Evolutionary conservation across 768 basidiomycete genomes (phyloP).

Genomic region (Phlebiopsis gigantea): DNA sequence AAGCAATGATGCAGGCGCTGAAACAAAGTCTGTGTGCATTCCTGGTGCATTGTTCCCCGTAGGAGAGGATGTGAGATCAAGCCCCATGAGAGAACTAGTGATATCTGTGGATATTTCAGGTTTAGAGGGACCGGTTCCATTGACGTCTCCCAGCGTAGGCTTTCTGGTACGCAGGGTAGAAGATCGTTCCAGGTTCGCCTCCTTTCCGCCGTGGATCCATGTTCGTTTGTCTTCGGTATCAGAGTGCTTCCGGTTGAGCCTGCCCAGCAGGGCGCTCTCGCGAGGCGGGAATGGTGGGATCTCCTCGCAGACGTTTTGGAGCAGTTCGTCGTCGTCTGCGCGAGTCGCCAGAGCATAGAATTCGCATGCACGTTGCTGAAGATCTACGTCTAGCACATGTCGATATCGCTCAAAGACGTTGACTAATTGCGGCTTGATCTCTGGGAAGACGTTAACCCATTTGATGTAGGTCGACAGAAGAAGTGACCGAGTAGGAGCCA

Average conservation of each 20-base stretch:
- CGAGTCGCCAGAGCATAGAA: slow-evolving; percentile 85
- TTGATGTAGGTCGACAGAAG: slow-evolving; percentile 97
- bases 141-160: slow-evolving; percentile 29
- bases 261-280: slow-evolving; percentile 81
- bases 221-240: slow-evolving; percentile 94
- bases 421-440: slow-evolving; percentile 91
- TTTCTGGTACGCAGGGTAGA: slow-evolving; percentile 34
- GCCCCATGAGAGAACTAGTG: slow-evolving; percentile 74
- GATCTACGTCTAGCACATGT: slow-evolving; percentile 94
- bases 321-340: slow-evolving; percentile 84
- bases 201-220: slow-evolving; percentile 95
- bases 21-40: slow-evolving; percentile 11
- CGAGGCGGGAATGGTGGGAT: slow-evolving; percentile 98
- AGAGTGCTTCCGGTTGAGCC: slow-evolving; percentile 84
- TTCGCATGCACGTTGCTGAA: slow-evolving; percentile 98
- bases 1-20: slow-evolving; percentile 17
- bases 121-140: slow-evolving; percentile 31
- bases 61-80: slow-evolving; percentile 42
- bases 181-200: slow-evolving; percentile 78
- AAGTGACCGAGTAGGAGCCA: slow-evolving; percentile 85
- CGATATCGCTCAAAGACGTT: slow-evolving; percentile 96
- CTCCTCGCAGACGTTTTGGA: slow-evolving; percentile 95
- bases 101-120: slow-evolving; percentile 48
- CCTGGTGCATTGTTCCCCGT: slow-evolving; percentile 17
- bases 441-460: slow-evolving; percentile 99